These are phyloP conservation scores for Cryptosporidium meleagridis DNA, from an alignment of 169 alveolate species.

Conservation along the genomic window DNA sequence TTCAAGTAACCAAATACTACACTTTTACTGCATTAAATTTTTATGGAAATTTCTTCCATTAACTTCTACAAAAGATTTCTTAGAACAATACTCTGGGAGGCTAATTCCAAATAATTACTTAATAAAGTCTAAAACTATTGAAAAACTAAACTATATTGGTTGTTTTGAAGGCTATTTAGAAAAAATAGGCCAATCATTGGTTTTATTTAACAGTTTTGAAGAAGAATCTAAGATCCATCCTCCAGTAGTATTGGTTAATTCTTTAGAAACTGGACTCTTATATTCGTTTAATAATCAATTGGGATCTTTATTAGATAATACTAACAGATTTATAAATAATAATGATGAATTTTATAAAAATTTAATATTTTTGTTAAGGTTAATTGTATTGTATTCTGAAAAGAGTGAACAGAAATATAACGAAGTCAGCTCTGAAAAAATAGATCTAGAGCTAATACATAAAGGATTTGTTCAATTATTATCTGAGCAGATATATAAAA, in stretches of 20 bases:
- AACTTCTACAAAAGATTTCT: background rate
- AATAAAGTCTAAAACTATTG: background rate
- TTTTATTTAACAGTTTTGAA: conserved; percentile 4
- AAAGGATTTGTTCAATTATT: background rate
- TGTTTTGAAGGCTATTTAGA: conserved; percentile 9
- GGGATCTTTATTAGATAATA: background rate
- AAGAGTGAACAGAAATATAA: background rate
- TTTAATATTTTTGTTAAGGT: conserved; percentile 19
- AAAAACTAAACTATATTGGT: background rate
- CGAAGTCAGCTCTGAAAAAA: background rate
- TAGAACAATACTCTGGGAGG: background rate
- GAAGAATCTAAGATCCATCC: background rate
- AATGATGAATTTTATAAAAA: background rate
- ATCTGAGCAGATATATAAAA: conserved; percentile 11
- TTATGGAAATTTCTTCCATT: conserved; percentile 47
- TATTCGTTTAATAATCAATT: background rate
- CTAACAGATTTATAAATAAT: background rate
- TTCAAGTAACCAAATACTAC: background rate
- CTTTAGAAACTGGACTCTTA: conserved; percentile 16
- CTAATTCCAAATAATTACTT: background rate
- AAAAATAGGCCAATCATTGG: conserved; percentile 29
- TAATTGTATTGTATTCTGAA: background rate
- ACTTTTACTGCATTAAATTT: conserved; percentile 14
- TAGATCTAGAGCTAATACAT: background rate
- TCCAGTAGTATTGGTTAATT: conserved; percentile 2